Conservation (phyloP, 495 filamentous ascomycete genomes). For the Aspergillus carlsbadensis region DNA sequence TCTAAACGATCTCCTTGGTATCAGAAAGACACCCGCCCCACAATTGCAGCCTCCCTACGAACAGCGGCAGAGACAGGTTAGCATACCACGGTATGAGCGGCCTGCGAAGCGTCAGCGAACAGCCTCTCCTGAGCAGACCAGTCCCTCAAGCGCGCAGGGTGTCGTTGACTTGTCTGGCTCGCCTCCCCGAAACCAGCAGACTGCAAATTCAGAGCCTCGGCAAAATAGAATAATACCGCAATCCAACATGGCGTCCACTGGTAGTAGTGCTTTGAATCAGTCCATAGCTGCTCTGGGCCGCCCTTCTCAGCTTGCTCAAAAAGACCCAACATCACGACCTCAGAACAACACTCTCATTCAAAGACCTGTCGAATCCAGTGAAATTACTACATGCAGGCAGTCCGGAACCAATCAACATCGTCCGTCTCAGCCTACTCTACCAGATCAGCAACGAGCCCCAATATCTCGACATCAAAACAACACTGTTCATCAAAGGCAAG, state of each 20-base stretch:
- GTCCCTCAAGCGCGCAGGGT: neutral
- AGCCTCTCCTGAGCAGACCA: constrained; percentile 7
- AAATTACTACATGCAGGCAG: too few species aligned
- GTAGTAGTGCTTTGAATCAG: neutral
- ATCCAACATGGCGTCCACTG: neutral
- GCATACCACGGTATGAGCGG: constrained; percentile 27
- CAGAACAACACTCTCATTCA: too few species aligned
- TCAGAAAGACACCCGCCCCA: constrained; percentile 47
- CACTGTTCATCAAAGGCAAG: too few species aligned
- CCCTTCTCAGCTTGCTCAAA: too few species aligned
- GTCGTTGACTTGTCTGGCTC: constrained; percentile 9
- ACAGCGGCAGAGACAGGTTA: constrained; percentile 24
- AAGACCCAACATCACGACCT: too few species aligned
- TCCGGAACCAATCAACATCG: too few species aligned
- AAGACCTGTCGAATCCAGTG: too few species aligned
- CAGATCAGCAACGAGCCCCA: too few species aligned
- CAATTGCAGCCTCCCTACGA: constrained; percentile 54
- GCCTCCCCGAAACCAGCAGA: neutral
- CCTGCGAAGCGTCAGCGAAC: constrained; percentile 51
- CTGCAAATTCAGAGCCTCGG: neutral
- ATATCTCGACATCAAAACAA: too few species aligned
- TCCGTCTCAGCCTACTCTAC: too few species aligned
- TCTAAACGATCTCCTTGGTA: constrained; percentile 57
- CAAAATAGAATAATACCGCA: neutral
- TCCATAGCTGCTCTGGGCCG: too few species aligned